Percentiles rank a stretch among this genome's conserved stretches.
Conservation (phyloP, 2,329 filamentous ascomycete genomes). For the Amauroascus verrucosus region DNA sequence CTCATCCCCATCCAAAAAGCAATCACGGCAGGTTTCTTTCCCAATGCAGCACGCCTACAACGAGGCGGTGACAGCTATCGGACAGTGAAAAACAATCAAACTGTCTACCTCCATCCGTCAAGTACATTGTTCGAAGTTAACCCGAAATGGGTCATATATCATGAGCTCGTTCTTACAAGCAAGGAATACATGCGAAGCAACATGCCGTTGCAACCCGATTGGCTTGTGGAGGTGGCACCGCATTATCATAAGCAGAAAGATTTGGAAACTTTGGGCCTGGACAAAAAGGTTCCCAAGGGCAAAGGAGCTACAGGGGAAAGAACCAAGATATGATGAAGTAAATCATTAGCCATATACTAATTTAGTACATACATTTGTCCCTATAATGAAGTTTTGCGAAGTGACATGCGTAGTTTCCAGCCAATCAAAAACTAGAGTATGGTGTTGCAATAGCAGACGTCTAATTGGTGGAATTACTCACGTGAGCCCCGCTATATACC, state of each 20-base stretch:
- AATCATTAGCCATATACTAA: background rate
- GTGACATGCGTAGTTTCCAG: background rate
- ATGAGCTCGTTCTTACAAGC: constrained; percentile 77
- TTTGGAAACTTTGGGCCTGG: constrained; percentile 64
- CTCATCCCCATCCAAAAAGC: constrained; percentile 73
- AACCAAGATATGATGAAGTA: constrained; percentile 23
- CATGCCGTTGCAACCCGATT: constrained; percentile 72
- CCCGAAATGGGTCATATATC: constrained; percentile 81
- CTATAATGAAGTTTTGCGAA: too few relatives aligned
- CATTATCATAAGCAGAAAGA: constrained; percentile 93
- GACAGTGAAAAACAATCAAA: constrained; percentile 80
- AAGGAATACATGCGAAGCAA: constrained; percentile 91
- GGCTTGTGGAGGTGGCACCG: constrained; percentile 81
- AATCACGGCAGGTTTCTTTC: constrained; percentile 86
- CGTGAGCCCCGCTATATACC: background rate
- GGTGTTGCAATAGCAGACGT: background rate
- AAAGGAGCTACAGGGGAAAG: constrained; percentile 37
- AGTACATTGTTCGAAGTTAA: constrained; percentile 68
- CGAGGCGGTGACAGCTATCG: constrained; percentile 78
- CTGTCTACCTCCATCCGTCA: constrained; percentile 84
- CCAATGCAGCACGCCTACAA: constrained; percentile 76
- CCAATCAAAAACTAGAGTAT: background rate
- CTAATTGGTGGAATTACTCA: background rate
- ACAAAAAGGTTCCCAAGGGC: constrained; percentile 63
- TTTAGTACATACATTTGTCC: too few relatives aligned